A percentile compares a stretch with the other conserved stretches of the same genome.
Conservation (phyloP, 1,139 yeast species). For the Geotrichum candidum region DNA sequence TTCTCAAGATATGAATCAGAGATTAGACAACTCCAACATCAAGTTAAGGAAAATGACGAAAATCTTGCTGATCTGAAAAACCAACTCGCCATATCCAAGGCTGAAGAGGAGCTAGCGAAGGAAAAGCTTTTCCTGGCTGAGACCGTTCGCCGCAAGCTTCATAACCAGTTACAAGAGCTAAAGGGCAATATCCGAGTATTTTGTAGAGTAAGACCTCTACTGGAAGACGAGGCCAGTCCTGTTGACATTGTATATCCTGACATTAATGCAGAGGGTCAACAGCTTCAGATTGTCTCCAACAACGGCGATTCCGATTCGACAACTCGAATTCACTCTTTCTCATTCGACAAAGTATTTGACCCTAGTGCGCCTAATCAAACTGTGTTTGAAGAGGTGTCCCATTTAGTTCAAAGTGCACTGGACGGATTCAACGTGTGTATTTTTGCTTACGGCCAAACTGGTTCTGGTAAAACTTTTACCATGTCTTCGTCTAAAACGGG, state of each 20-base stretch:
- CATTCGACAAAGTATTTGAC: conserved; percentile 74
- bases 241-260: conserved; percentile 46
- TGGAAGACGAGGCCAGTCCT: conserved; percentile 20
- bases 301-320: conserved; percentile 24
- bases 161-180: conserved; percentile 72
- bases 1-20: neutral
- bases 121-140: conserved; percentile 43
- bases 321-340: conserved; percentile 43
- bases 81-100: neutral
- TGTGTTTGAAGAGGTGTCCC: conserved; percentile 80
- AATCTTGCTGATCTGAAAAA: conserved; percentile 21
- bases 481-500: conserved; percentile 57
- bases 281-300: conserved; percentile 25
- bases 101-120: neutral
- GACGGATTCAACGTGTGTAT: conserved; percentile 53
- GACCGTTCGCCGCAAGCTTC: conserved; percentile 55
- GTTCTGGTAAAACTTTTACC: conserved; percentile 34
- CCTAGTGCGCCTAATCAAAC: conserved; percentile 49
- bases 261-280: conserved; percentile 50
- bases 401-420: conserved; percentile 77
- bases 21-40: neutral
- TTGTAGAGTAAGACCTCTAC: conserved; percentile 72
- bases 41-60: neutral
- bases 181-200: conserved; percentile 91
- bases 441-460: conserved; percentile 35